A percentile compares a stretch with the other conserved stretches of the same genome.
Conservation (phyloP, 345 rosid species). For the Hibiscus mutabilis region DNA sequence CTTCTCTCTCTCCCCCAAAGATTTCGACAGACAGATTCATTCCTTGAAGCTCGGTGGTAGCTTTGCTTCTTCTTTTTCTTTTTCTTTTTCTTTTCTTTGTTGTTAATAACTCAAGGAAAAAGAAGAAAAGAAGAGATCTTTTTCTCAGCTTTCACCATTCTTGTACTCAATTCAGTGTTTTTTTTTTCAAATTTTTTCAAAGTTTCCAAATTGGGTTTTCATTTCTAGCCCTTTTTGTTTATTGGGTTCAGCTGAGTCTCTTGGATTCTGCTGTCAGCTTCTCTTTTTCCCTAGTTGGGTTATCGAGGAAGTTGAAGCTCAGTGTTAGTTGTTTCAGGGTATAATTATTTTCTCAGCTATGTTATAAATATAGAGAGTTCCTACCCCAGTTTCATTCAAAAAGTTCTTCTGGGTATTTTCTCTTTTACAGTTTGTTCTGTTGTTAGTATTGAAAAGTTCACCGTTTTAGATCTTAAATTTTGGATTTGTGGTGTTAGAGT, state of each 20-base stretch:
- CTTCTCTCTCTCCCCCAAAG: not conserved
- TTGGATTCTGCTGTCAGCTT: conserved; percentile 8
- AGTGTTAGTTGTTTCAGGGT: conserved; percentile 2
- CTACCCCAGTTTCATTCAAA: not conserved
- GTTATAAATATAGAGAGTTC: not conserved
- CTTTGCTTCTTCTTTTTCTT: conserved; percentile 16
- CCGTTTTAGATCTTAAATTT: conserved; percentile 26
- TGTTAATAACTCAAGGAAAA: conserved; percentile 15
- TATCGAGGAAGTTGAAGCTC: conserved; percentile 10
- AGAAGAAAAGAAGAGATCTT: conserved; percentile 21
- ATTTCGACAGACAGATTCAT: conserved; percentile 26
- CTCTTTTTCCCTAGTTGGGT: conserved; percentile 9
- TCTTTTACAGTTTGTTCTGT: not conserved
- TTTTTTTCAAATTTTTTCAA: not conserved
- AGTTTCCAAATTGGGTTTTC: conserved; percentile 1
- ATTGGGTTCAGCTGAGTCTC: not conserved
- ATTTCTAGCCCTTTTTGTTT: conserved; percentile 5
- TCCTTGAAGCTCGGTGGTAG: conserved; percentile 20
- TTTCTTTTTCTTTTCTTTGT: too few relatives aligned
- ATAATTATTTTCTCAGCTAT: not conserved
- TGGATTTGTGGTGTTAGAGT: conserved; percentile 11
- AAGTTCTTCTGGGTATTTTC: conserved; percentile 15
- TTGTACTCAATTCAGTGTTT: conserved; percentile 8
- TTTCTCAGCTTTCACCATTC: conserved; percentile 14
- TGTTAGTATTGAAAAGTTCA: conserved; percentile 10